Evolutionary conservation across 495 filamentous ascomycete genomes (phyloP), one percentile per base, ranked within the genome.

Genomic region (Penicillium paradoxum): DNA sequence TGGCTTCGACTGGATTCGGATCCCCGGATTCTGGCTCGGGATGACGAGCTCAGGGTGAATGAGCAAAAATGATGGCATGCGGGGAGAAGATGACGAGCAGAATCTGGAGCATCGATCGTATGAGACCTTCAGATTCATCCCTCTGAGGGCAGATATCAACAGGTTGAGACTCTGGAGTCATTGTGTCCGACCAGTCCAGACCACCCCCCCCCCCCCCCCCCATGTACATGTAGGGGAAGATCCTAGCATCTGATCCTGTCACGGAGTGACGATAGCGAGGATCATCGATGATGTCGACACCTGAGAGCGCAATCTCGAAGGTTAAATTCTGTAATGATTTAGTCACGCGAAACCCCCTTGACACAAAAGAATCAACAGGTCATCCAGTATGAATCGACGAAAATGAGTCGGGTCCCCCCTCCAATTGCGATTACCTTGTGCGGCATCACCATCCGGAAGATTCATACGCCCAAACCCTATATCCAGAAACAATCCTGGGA

Each of bases 201-300:
- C 45, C 45, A 36, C 45, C n/a, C n/a, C n/a, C n/a, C n/a, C n/a
- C n/a, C n/a, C n/a, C n/a, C n/a, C n/a, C n/a, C n/a, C n/a, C n/a
- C n/a, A n/a, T n/a, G 14, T 2, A n/a, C 6, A 21, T 22, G 40
- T 25, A 27, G 9, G 27, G 24, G 19, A 15, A 38, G 18, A 37
- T 18, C 34, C 46, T 36, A 21, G 34, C 19, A 41, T 29, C 24
- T 48, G 38, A 22, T 45, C 42, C 45, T 42, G 43, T 45, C 43
- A 45, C 42, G 42, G 27, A 48, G 51, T 61, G 58, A 61, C 55
- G 55, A 48, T n/a, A 45, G 39, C 39, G 36, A 32, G 49, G 49
- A 58, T 65, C 63, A 65, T 65, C 60, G 60, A 65, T 65, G 63
- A 65, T 63, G 59, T 65, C 59, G 56, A 57, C 58, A 48, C 50